These are phyloP conservation scores for Sporothrix mexicana DNA, from an alignment of 2,329 filamentous ascomycete species.

Conservation along the genomic window DNA sequence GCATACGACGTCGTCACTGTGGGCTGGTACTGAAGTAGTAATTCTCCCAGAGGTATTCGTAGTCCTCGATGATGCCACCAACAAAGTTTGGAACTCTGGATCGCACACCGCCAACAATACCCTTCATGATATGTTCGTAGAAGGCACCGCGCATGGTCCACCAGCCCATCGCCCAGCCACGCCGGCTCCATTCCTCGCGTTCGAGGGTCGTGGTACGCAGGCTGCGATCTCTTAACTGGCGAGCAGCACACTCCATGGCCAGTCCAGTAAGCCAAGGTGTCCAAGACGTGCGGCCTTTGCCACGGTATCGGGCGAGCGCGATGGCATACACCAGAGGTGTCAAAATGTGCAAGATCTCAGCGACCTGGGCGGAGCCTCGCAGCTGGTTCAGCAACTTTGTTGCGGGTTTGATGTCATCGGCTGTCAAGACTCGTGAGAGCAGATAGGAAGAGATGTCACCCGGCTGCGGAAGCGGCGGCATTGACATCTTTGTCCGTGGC, in stretches of 20 bases:
- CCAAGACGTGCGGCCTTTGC: constrained; percentile 66
- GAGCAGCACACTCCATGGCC: constrained; percentile 82
- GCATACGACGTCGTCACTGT: constrained; percentile 32
- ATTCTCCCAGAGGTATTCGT: constrained; percentile 97
- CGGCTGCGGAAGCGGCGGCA: constrained; percentile 81
- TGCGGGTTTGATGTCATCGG: constrained; percentile 95
- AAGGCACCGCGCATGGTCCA: constrained; percentile 97
- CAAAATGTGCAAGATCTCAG: constrained; percentile 90
- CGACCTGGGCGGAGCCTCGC: constrained; percentile 73
- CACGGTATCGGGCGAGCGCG: constrained; percentile 66
- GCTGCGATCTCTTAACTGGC: constrained; percentile 78
- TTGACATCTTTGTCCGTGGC: constrained; percentile 87
- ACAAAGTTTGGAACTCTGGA: constrained; percentile 81
- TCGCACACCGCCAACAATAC: constrained; percentile 72
- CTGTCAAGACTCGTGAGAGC: constrained; percentile 85
- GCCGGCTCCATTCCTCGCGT: constrained; percentile 83
- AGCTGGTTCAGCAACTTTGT: constrained; percentile 83
- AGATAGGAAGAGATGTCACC: constrained; percentile 87
- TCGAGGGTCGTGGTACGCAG: constrained; percentile 85
- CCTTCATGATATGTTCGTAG: constrained; percentile 88
- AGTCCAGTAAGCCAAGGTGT: constrained; percentile 88
- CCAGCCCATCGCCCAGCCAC: constrained; percentile 91
- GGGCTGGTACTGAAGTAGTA: constrained; percentile 81
- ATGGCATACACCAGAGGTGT: constrained; percentile 86
- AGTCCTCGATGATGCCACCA: constrained; percentile 88